phyloP scores from a whole-genome alignment of 805 yeast genomes.

The Metschnikowia similis region DNA sequence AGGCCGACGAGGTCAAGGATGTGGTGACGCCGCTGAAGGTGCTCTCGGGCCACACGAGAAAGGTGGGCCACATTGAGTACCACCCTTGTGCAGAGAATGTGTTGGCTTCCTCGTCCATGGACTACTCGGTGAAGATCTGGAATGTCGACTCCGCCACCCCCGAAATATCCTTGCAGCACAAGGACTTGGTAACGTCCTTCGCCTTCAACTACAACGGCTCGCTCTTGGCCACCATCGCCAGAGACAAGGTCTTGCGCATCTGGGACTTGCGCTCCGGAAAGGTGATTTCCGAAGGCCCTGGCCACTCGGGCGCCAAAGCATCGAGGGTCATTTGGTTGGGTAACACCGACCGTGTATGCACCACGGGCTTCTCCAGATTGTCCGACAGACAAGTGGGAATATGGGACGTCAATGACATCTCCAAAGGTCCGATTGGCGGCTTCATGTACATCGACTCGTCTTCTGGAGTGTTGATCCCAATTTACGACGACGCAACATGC shows the following conservation, averaged over 20 bases:
- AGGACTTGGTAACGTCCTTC: constrained; percentile 89
- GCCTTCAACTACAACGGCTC: constrained; percentile 89
- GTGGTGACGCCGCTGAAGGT: constrained; percentile 61
- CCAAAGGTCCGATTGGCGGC: constrained; percentile 84
- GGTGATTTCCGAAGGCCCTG: constrained; percentile 75
- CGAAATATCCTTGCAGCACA: constrained; percentile 71
- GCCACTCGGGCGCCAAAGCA: constrained; percentile 91
- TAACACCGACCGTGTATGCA: constrained; percentile 73
- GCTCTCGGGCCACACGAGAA: constrained; percentile 82
- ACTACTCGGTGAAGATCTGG: constrained; percentile 90
- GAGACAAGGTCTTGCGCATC: constrained; percentile 85
- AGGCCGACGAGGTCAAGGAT: constrained; percentile 58
- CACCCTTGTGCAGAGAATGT: constrained; percentile 87
- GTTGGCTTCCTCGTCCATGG: constrained; percentile 86
- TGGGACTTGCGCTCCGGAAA: constrained; percentile 85
- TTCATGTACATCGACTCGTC: constrained; percentile 82
- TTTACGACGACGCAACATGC: constrained; percentile 75
- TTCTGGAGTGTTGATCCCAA: constrained; percentile 91
- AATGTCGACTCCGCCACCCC: constrained; percentile 72
- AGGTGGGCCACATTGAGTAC: constrained; percentile 87
- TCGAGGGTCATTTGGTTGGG: constrained; percentile 91
- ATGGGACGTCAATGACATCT: constrained; percentile 79
- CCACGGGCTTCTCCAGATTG: constrained; percentile 90
- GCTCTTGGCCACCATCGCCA: constrained; percentile 77
- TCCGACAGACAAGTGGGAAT: constrained; percentile 94